A percentile compares a stretch with the other conserved stretches of the same genome.
These are phyloP conservation scores for Ceratocystis diversiconidia DNA, from an alignment of 2,329 filamentous ascomycete species.

Conservation along the genomic window DNA sequence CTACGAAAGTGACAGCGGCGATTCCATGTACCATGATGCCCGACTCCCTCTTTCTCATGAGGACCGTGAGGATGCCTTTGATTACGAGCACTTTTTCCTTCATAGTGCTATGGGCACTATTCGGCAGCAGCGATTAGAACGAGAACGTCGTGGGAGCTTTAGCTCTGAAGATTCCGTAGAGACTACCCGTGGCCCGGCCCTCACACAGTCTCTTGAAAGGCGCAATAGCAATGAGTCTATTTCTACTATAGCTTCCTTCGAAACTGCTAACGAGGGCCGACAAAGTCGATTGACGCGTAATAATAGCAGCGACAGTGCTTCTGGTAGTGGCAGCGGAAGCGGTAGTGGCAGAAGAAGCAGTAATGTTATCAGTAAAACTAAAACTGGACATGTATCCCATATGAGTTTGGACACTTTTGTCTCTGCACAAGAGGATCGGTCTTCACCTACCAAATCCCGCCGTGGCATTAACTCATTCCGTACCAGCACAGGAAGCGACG, in stretches of 20 bases:
- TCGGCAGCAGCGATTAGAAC: slow-evolving; percentile 36
- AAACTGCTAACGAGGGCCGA: slow-evolving; percentile 40
- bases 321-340: slow-evolving; percentile 5
- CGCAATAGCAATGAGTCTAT: slow-evolving; percentile 35
- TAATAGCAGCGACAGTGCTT: slow-evolving; percentile 19
- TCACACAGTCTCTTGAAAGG: slow-evolving; percentile 25
- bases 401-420: slow-evolving; percentile 23
- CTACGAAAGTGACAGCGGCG: slow-evolving; percentile 47
- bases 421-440: slow-evolving; percentile 19
- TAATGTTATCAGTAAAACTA: background rate
- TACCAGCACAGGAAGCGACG: slow-evolving; percentile 7
- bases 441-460: slow-evolving; percentile 9
- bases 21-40: slow-evolving; percentile 49
- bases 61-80: slow-evolving; percentile 86
- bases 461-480: slow-evolving; percentile 10
- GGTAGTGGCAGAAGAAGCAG: slow-evolving; percentile 12
- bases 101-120: slow-evolving; percentile 81
- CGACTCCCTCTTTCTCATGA: slow-evolving; percentile 63
- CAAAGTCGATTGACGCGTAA: slow-evolving; percentile 29
- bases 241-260: slow-evolving; percentile 41
- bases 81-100: slow-evolving; percentile 91
- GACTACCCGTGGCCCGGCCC: slow-evolving; percentile 40
- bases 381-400: slow-evolving; percentile 15
- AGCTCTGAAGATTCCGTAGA: slow-evolving; percentile 48
- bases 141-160: slow-evolving; percentile 35